A percentile compares a stretch with the other conserved stretches of the same genome.
Evolutionary conservation across 768 basidiomycete species (phyloP).

Genomic region (Leccinum subtestaceum): DNA sequence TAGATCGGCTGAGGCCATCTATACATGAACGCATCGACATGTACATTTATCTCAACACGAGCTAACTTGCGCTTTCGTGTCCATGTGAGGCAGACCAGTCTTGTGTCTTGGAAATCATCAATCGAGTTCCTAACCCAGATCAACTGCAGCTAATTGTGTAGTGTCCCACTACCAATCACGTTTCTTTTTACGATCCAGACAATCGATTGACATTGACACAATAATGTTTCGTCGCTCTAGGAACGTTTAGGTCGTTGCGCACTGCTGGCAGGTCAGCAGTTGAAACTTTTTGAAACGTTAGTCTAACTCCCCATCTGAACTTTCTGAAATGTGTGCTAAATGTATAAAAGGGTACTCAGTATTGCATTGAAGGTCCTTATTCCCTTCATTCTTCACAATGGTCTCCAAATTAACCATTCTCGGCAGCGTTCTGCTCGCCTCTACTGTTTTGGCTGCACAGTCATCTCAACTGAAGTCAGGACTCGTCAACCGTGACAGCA

Average conservation of each 20-base stretch:
- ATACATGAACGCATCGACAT: not conserved
- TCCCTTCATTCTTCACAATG: conserved; percentile 6
- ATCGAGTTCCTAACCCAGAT: not conserved
- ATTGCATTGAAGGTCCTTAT: not conserved
- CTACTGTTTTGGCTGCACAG: conserved; percentile 12
- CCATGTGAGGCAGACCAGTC: not conserved
- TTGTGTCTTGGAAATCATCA: not conserved
- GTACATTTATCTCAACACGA: not conserved
- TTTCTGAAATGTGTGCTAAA: not conserved
- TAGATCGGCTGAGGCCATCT: not conserved
- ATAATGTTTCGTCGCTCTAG: not conserved
- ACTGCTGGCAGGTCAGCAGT: not conserved
- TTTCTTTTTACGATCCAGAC: not conserved
- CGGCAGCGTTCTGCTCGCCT: conserved; percentile 19
- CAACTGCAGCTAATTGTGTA: not conserved
- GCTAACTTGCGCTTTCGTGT: not conserved
- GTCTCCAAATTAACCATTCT: conserved; percentile 17
- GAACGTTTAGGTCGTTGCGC: not conserved
- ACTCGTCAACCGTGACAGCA: conserved; percentile 3
- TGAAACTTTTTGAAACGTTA: not conserved
- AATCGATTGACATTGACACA: not conserved
- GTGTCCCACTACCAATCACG: not conserved
- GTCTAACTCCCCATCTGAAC: not conserved
- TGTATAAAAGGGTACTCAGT: not conserved
- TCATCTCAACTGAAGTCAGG: conserved; percentile 16